phyloP scores from a whole-genome alignment of 768 basidiomycete genomes.

The Russula virescens region DNA sequence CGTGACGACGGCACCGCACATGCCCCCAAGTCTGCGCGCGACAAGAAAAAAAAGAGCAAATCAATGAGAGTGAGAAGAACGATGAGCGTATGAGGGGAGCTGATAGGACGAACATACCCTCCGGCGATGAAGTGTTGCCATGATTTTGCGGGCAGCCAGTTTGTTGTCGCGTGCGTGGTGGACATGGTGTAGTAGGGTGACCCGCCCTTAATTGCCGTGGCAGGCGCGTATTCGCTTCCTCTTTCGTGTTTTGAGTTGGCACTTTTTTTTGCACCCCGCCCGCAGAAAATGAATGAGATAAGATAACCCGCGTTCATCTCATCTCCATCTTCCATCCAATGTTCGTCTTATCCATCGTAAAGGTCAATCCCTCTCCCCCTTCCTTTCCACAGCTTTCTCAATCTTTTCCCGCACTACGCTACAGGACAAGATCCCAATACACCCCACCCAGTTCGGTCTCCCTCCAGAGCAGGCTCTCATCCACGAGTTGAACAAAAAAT shows the following conservation, averaged over 20 bases:
- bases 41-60: not conserved
- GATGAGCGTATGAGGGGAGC: no score
- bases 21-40: conserved; percentile 73
- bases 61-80: not conserved
- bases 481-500: conserved; percentile 90
- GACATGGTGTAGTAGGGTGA: conserved; percentile 20
- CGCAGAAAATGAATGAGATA: conserved; percentile 18
- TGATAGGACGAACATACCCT: conserved; percentile 66
- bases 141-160: conserved; percentile 61
- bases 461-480: conserved; percentile 75
- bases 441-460: conserved; percentile 77
- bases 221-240: no score
- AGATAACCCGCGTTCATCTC: conserved; percentile 26
- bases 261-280: not conserved
- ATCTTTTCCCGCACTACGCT: not conserved
- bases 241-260: no score
- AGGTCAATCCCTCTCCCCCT: conserved; percentile 23
- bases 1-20: conserved; percentile 96
- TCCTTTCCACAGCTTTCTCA: not conserved
- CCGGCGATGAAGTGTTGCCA: conserved; percentile 83
- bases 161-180: conserved; percentile 21
- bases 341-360: conserved; percentile 36
- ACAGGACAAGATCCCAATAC: conserved; percentile 88
- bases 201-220: no score
- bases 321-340: conserved; percentile 15